A percentile compares a stretch with the other conserved stretches of the same genome.
These are phyloP conservation scores for Leucoagaricus sp. DNA, from an alignment of 1,284 basidiomycete species.

Conservation along the genomic window DNA sequence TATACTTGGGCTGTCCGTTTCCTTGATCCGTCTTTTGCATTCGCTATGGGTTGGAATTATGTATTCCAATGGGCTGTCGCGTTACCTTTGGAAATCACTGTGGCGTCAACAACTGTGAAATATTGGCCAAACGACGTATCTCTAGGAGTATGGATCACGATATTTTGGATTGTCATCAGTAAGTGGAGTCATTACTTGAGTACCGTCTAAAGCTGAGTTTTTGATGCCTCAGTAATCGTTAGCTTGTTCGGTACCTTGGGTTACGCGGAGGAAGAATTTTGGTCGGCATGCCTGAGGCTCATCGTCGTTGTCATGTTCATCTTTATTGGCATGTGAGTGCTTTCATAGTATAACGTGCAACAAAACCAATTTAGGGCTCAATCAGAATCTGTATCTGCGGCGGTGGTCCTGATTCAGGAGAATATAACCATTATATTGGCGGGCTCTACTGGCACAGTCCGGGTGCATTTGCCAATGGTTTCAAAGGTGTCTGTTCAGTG, in stretches of 20 bases:
- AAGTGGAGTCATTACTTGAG: constrained; percentile 21
- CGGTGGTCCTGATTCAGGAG: constrained; percentile 42
- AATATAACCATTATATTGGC: constrained; percentile 42
- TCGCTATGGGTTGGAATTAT: constrained; percentile 56
- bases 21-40: constrained; percentile 53
- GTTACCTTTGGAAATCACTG: constrained; percentile 45
- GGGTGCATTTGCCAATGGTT: constrained; percentile 51
- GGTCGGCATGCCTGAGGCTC: constrained; percentile 58
- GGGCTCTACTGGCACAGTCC: constrained; percentile 52
- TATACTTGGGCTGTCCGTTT: constrained; percentile 46
- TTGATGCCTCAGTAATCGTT: constrained; percentile 31
- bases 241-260: constrained; percentile 45
- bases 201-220: background rate
- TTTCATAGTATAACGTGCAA: background rate
- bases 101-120: constrained; percentile 44
- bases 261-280: constrained; percentile 58
- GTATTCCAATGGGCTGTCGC: constrained; percentile 46
- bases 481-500: constrained; percentile 44
- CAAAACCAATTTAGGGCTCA: background rate
- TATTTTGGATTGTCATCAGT: constrained; percentile 48
- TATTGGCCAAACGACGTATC: constrained; percentile 41
- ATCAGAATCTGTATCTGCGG: constrained; percentile 42
- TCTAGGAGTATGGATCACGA: constrained; percentile 47
- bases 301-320: constrained; percentile 55
- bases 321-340: constrained; percentile 49